These are phyloP conservation scores for Auriculariales sp. DNA, from an alignment of 768 basidiomycete species.

Conservation along the genomic window DNA sequence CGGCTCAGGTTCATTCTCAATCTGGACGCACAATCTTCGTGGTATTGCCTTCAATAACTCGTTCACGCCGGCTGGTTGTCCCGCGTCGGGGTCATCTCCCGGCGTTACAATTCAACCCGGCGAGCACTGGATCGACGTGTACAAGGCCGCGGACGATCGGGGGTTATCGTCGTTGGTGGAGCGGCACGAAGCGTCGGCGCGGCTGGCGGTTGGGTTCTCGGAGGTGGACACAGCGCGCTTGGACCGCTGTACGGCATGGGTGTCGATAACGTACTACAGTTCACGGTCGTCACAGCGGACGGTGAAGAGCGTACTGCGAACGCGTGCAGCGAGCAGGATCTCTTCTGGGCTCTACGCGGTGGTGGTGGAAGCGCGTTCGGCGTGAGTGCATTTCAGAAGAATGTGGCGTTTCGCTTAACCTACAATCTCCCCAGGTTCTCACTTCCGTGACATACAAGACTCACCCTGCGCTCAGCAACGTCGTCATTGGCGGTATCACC, in stretches of 20 bases:
- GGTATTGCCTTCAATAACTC: too few relatives aligned
- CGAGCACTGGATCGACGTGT: too few relatives aligned
- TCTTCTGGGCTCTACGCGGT: constrained; percentile 12
- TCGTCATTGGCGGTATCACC: constrained; percentile 4
- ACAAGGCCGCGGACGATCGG: too few relatives aligned
- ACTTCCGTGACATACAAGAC: constrained; percentile 32
- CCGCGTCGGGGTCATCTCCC: too few relatives aligned
- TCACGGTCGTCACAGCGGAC: constrained; percentile 17
- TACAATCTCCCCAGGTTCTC: too few relatives aligned
- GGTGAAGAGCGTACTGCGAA: constrained; percentile 15
- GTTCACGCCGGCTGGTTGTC: too few relatives aligned
- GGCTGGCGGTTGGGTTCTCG: constrained; percentile 20
- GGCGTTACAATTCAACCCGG: too few relatives aligned
- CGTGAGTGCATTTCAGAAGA: too few relatives aligned
- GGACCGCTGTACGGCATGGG: constrained; percentile 14
- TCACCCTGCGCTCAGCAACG: too few relatives aligned
- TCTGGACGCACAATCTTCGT: too few relatives aligned
- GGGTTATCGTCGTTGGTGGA: constrained; percentile 15
- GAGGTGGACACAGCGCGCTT: constrained; percentile 16
- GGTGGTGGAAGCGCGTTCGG: constrained; percentile 21
- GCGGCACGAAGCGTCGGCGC: constrained; percentile 15
- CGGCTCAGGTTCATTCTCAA: too few relatives aligned
- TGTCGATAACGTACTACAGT: constrained; percentile 16
- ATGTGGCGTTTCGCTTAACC: too few relatives aligned
- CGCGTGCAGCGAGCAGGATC: constrained; percentile 12